Base-by-base conservation (phyloP, 441 rosid species). In the Mallotus japonicus region DNA sequence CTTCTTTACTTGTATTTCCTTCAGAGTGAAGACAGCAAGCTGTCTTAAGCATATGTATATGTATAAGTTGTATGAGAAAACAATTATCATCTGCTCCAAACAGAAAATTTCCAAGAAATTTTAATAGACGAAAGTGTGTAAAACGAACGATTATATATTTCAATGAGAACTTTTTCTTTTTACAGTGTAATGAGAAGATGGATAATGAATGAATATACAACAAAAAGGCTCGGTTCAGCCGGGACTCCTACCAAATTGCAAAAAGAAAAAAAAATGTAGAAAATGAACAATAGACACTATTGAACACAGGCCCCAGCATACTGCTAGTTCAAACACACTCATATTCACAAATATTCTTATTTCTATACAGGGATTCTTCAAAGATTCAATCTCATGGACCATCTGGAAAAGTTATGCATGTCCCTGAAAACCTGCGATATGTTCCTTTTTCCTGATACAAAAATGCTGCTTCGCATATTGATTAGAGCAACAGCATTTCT, bases 171-270 rank as follows among this genome's bases (percentile, higher is more conserved):
- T 1, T 34, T 28, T 28, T 10, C 8, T 12, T 13, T 60, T 60
- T 60, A 60, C 42, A 60, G 15, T 57, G 62, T 3, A 16, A 5
- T 8, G 17, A 54, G 4, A 6, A 17, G 17, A 16, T 53, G 17
- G 15, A 14, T 16, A 16, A 16, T 53, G n/a, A 16, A 14, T 15
- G 56, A 53, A 5, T 53, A 22, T n/a, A 56, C 40, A 37, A 37
- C 40, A 37, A 49, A 1, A 70, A 58, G 49, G 55, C 19, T 71
- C 60, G 58, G 61, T 42, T 49, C 59, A 46, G 19, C 67, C 46
- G 54, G 12, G 20, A 3, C 63, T 69, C 62, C 3, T 51, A 32
- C 42, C 32, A 50, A 13, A 22, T 24, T 7, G 11, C 12, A 24
- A 22, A 14, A 13, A 8, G 28, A 46, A 40, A 15, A 12, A 20